Evolutionary conservation across 257 asterid genomes (phyloP), one percentile per base, ranked within the genome.

Genomic region (Solanum chilense): DNA sequence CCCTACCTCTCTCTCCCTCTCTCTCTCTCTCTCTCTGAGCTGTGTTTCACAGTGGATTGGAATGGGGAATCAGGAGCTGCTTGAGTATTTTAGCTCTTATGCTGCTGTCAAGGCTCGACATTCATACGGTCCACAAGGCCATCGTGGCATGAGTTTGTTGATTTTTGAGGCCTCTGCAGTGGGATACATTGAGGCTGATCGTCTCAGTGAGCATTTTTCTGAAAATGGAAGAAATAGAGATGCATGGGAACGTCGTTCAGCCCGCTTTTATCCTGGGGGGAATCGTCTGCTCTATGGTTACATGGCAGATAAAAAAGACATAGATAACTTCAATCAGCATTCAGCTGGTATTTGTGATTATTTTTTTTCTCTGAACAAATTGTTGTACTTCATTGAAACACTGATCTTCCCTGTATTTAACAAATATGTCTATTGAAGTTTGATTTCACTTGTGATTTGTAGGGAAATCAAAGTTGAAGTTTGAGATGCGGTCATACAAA

Each of bases 121-220:
- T 76, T 85, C 92, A 13, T 90, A 92, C 37, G 94, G 93, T 16
- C 94, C 92, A 15, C 92, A 92, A 78, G 94, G 93, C 66, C 94
- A 92, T 73, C 89, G 92, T 12, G 94, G 94, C n/a, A 90, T 92
- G 62, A 92, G 93, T 49, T 64, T 92, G 42, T 82, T 91, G 86
- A 87, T 91, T 31, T 92, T 92, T 82, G 92, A 92, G 74, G 88
- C 88, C 66, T 84, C 91, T 44, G 90, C 93, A 7, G 91, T 92
- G 41, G 94, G 94, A 12, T 87, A 92, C 64, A 56, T 56, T 56
- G 64, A 56, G 25, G 64, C 64, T 56, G 64, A 56, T 56, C 64
- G 64, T 56, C 64, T 56, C 64, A 56, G 64, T 56, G 64, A 56
- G 64, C 64, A 56, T 20, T 56, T 56, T 20, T 56, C 64, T 56